These are phyloP conservation scores for Talaromyces sp. DNA, from an alignment of 2,329 filamentous ascomycete species.

Conservation along the genomic window DNA sequence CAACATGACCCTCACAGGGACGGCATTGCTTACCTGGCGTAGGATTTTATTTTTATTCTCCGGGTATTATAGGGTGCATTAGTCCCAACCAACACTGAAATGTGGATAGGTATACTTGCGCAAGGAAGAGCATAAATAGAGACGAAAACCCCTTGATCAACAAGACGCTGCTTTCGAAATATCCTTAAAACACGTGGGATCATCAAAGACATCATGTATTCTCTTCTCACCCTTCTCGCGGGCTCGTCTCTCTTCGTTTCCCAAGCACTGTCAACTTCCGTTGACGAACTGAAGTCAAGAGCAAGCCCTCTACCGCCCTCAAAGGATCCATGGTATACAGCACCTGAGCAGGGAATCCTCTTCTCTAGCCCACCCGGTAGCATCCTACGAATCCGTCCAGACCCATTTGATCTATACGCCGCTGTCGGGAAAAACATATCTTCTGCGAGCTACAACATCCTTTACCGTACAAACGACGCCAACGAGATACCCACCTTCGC, in stretches of 20 bases:
- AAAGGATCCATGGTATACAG: slow-evolving; percentile 7
- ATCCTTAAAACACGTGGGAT: neutral
- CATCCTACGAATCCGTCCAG: slow-evolving; percentile 3
- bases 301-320: slow-evolving; percentile 1
- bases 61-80: neutral
- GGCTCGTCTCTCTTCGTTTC: neutral
- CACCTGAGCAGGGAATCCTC: neutral
- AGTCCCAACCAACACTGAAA: neutral
- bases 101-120: neutral
- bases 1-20: neutral
- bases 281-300: neutral
- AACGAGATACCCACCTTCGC: slow-evolving; percentile 1
- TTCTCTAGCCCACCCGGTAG: slow-evolving; percentile 1
- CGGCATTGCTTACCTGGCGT: neutral
- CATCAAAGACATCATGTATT: neutral
- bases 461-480: slow-evolving; percentile 6
- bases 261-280: neutral
- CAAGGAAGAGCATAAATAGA: neutral
- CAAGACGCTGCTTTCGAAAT: neutral
- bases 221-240: neutral
- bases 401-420: neutral
- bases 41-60: neutral
- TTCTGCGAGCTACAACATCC: slow-evolving; percentile 8
- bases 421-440: slow-evolving; percentile 1
- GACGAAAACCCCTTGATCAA: neutral